Evolutionary conservation across 495 filamentous ascomycete species (phyloP).

Genomic region (Cenococcum geophilum): DNA sequence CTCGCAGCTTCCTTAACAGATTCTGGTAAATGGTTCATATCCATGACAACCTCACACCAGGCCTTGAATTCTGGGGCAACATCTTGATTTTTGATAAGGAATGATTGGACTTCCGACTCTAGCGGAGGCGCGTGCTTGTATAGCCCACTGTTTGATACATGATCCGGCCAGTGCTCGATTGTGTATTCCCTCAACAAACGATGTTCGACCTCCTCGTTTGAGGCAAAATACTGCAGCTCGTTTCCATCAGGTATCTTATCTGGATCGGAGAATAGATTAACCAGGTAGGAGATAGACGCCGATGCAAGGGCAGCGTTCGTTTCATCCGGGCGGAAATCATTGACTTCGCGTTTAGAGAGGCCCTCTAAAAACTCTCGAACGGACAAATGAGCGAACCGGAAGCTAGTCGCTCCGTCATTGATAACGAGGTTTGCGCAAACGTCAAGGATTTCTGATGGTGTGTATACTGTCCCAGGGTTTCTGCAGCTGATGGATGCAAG

Average conservation of each 20-base stretch:
- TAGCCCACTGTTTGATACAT: conserved; percentile 3
- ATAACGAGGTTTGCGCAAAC: conserved; percentile 9
- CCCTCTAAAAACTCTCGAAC: conserved; percentile 9
- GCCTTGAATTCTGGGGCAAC: conserved; percentile 2
- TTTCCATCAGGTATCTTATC: background rate
- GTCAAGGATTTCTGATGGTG: conserved; percentile 7
- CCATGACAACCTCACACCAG: conserved; percentile 1
- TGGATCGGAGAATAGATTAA: background rate
- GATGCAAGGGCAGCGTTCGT: conserved; percentile 12
- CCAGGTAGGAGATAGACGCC: conserved; percentile 2
- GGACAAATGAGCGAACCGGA: conserved; percentile 10
- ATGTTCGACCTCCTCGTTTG: background rate
- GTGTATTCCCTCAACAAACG: conserved; percentile 4
- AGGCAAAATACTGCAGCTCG: background rate
- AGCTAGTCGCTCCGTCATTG: conserved; percentile 1
- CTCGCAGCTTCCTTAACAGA: conserved; percentile 9
- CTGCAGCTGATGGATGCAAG: background rate
- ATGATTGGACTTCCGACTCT: conserved; percentile 1
- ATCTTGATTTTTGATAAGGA: conserved; percentile 9
- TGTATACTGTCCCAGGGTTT: background rate
- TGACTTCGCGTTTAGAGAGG: conserved; percentile 4
- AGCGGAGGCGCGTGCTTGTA: conserved; percentile 4
- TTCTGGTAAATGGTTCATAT: background rate
- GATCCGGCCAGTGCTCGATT: conserved; percentile 7
- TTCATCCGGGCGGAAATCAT: background rate